These are phyloP conservation scores for Aspergillaceae sp. DNA, from an alignment of 2,329 filamentous ascomycete genomes.

Conservation along the genomic window DNA sequence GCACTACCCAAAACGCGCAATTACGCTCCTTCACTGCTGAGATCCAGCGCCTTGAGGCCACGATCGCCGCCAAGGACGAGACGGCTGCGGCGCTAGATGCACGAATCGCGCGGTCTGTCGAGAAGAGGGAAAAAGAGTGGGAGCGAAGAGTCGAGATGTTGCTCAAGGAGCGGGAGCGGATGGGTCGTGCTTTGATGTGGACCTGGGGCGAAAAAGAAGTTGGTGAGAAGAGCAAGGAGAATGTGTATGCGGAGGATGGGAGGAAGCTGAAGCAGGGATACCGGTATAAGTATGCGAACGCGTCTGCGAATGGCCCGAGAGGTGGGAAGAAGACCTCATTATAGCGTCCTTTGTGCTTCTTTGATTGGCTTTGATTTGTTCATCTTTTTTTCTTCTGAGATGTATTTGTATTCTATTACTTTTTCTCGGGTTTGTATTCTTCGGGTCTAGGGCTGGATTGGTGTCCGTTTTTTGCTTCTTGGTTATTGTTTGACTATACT, in stretches of 20 bases:
- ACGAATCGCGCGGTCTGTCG: conserved; percentile 32
- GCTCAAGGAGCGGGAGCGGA: conserved; percentile 33
- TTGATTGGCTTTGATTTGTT: not conserved
- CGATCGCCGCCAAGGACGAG: conserved; percentile 34
- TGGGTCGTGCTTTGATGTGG: conserved; percentile 33
- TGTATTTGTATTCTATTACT: too few species aligned
- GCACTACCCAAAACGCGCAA: conserved; percentile 15
- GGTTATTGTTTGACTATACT: too few species aligned
- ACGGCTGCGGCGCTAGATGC: conserved; percentile 31
- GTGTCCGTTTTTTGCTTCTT: too few species aligned
- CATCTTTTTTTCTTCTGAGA: too few species aligned
- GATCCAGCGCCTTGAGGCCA: conserved; percentile 24
- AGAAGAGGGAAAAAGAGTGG: conserved; percentile 38
- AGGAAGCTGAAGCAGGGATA: conserved; percentile 22
- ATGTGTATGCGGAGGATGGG: conserved; percentile 15
- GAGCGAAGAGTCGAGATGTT: conserved; percentile 32
- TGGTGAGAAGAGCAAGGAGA: conserved; percentile 16
- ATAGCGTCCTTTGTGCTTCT: conserved; percentile 2
- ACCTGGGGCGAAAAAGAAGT: conserved; percentile 36
- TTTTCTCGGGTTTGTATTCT: too few species aligned
- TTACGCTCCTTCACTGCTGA: conserved; percentile 24
- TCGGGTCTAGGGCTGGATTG: too few species aligned
- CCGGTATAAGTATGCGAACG: conserved; percentile 28
- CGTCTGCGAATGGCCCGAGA: conserved; percentile 6
- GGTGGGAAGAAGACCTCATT: conserved; percentile 6